phyloP scores from a whole-genome alignment of 2,329 filamentous ascomycete species.

The Aspergillus piperis region DNA sequence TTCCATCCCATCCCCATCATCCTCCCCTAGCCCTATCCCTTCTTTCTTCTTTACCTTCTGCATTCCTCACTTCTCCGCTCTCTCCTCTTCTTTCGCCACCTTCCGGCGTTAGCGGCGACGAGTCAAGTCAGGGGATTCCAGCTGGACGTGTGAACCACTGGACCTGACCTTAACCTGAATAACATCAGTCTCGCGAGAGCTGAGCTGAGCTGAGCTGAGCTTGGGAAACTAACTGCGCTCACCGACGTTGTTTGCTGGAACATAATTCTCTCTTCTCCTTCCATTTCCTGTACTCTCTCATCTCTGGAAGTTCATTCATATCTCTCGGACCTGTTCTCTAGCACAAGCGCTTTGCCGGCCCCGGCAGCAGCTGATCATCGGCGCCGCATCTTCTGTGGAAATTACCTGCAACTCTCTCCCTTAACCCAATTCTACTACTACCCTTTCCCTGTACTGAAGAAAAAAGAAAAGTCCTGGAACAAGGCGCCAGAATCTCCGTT shows the following conservation, averaged over 20 bases:
- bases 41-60: background rate
- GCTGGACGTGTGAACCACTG: slow-evolving; percentile 14
- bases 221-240: slow-evolving; percentile 15
- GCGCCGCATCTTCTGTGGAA: slow-evolving; percentile 27
- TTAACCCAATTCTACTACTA: slow-evolving; percentile 13
- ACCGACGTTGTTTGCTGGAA: slow-evolving; percentile 15
- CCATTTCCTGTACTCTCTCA: slow-evolving; percentile 17
- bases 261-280: slow-evolving; percentile 9
- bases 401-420: slow-evolving; percentile 20
- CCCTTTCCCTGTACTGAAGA: slow-evolving; percentile 27
- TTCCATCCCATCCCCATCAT: background rate
- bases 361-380: slow-evolving; percentile 16
- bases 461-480: slow-evolving; percentile 17
- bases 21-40: background rate
- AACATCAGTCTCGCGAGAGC: slow-evolving; percentile 15
- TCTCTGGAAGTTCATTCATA: slow-evolving; percentile 14
- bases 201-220: background rate
- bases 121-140: slow-evolving; percentile 20
- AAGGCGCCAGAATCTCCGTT: slow-evolving; percentile 20
- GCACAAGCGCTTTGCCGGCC: slow-evolving; percentile 24
- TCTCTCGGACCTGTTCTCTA: slow-evolving; percentile 25
- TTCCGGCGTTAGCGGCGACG: slow-evolving; percentile 11
- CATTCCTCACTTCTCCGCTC: background rate
- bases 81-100: background rate
- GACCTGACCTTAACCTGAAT: slow-evolving; percentile 17